phyloP scores from a whole-genome alignment of 768 basidiomycete genomes.

The Cubamyces sp. region DNA sequence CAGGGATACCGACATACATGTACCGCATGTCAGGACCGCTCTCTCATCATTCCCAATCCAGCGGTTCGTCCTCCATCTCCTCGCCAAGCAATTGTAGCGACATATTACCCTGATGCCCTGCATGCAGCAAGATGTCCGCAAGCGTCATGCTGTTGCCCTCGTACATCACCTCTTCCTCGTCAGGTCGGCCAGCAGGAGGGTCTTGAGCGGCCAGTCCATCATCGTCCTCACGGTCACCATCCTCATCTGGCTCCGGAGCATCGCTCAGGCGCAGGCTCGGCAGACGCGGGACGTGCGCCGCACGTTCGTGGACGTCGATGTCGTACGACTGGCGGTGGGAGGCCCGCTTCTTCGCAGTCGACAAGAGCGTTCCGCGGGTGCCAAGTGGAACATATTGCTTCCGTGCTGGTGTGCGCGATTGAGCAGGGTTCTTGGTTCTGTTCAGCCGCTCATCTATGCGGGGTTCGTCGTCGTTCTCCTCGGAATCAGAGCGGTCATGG shows the following conservation, averaged over 20 bases:
- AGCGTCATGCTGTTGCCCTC: conserved; percentile 54
- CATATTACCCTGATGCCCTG: conserved; percentile 36
- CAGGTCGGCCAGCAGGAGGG: conserved; percentile 5
- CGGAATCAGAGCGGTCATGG: conserved; percentile 24
- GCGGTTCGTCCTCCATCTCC: conserved; percentile 21
- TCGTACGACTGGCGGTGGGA: conserved; percentile 23
- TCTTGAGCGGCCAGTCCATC: background rate
- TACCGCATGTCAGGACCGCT: no score
- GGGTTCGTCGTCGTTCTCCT: conserved; percentile 3
- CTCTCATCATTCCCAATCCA: conserved; percentile 18
- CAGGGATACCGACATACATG: no score
- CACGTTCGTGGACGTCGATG: conserved; percentile 24
- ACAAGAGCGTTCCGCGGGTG: conserved; percentile 23
- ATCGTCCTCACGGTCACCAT: background rate
- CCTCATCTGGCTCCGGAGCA: conserved; percentile 14
- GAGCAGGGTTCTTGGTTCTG: background rate
- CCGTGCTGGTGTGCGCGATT: conserved; percentile 5
- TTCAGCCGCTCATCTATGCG: background rate
- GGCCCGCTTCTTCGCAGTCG: conserved; percentile 23
- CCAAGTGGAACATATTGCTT: background rate
- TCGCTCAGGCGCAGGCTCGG: conserved; percentile 16
- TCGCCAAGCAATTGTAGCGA: conserved; percentile 45
- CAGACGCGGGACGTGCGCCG: conserved; percentile 12
- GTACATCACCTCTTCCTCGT: conserved; percentile 36
- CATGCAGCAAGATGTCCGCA: conserved; percentile 45